Percentiles rank a stretch among this genome's conserved stretches.
These are phyloP conservation scores for Cryptococcus wingfieldii DNA, from an alignment of 1,284 basidiomycete species.

Conservation along the genomic window DNA sequence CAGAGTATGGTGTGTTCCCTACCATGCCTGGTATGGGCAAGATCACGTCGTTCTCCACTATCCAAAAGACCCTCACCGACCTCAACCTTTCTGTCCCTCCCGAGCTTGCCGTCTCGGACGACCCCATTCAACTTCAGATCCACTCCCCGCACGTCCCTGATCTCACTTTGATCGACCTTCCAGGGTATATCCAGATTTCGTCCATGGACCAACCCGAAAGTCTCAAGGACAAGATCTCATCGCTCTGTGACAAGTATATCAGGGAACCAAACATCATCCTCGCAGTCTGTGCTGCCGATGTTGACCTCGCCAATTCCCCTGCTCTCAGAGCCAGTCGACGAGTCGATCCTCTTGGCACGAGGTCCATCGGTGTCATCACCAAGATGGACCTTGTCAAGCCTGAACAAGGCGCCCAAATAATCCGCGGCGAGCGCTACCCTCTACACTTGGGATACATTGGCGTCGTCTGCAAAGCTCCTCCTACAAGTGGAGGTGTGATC, in stretches of 20 bases:
- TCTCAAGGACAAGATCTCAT: slow-evolving; percentile 86
- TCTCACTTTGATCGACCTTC: slow-evolving; percentile 93
- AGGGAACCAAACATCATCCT: slow-evolving; percentile 96
- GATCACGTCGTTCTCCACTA: slow-evolving; percentile 80
- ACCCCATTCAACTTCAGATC: slow-evolving; percentile 94
- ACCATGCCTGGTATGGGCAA: slow-evolving; percentile 64
- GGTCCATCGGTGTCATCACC: slow-evolving; percentile 96
- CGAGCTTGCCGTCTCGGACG: slow-evolving; percentile 83
- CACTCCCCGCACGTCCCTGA: slow-evolving; percentile 95
- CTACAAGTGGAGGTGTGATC: slow-evolving; percentile 47
- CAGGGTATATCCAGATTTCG: slow-evolving; percentile 93
- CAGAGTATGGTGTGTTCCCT: slow-evolving; percentile 93
- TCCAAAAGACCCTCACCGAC: slow-evolving; percentile 90
- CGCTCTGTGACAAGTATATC: slow-evolving; percentile 93
- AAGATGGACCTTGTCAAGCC: slow-evolving; percentile 97
- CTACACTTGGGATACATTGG: slow-evolving; percentile 95
- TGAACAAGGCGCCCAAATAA: slow-evolving; percentile 72
- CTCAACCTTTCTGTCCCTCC: slow-evolving; percentile 90
- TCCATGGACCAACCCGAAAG: slow-evolving; percentile 94
- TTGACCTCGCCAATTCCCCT: slow-evolving; percentile 96
- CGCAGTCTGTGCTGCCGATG: slow-evolving; percentile 95
- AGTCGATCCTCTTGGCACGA: slow-evolving; percentile 88
- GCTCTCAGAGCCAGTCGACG: slow-evolving; percentile 87
- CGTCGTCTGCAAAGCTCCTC: slow-evolving; percentile 78
- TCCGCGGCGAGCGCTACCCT: slow-evolving; percentile 92